Conservation (phyloP, 2,329 filamentous ascomycete genomes). For the Whalleya microplaca region DNA sequence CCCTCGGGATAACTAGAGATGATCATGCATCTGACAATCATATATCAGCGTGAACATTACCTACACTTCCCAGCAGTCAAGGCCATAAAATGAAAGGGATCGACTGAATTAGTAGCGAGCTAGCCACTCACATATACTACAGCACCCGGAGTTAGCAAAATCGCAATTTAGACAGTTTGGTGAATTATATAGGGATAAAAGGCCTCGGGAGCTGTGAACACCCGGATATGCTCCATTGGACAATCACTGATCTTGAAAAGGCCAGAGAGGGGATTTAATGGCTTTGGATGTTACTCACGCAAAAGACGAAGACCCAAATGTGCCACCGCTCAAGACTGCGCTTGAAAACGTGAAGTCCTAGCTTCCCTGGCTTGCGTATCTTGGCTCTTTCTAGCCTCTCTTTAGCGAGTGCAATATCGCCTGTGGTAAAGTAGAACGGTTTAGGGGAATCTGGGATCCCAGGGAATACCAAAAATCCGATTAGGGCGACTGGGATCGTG, state of each 20-base stretch:
- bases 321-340: slow-evolving; percentile 53
- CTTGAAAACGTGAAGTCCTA: slow-evolving; percentile 48
- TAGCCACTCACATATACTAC: slow-evolving; percentile 47
- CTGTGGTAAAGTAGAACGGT: slow-evolving; percentile 41
- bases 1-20: slow-evolving; percentile 48
- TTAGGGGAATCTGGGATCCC: slow-evolving; percentile 46
- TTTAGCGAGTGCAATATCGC: slow-evolving; percentile 43
- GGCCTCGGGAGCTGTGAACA: too few species aligned
- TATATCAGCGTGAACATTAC: too few species aligned
- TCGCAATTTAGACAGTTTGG: too few species aligned
- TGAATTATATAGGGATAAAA: too few species aligned
- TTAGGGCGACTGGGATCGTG: slow-evolving; percentile 54
- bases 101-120: too few species aligned
- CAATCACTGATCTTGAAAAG: too few species aligned
- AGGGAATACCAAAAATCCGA: slow-evolving; percentile 51
- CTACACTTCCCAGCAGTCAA: background rate
- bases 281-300: slow-evolving; percentile 8
- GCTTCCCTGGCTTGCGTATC: slow-evolving; percentile 43
- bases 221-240: too few species aligned
- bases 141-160: too few species aligned
- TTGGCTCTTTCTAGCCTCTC: slow-evolving; percentile 35
- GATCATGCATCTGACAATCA: slow-evolving; percentile 44
- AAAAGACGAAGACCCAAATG: slow-evolving; percentile 52
- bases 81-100: too few species aligned
- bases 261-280: too few species aligned